Evolutionary conservation across 306 rosid species (phyloP).

Genomic region (Glycyrrhiza uralensis): DNA sequence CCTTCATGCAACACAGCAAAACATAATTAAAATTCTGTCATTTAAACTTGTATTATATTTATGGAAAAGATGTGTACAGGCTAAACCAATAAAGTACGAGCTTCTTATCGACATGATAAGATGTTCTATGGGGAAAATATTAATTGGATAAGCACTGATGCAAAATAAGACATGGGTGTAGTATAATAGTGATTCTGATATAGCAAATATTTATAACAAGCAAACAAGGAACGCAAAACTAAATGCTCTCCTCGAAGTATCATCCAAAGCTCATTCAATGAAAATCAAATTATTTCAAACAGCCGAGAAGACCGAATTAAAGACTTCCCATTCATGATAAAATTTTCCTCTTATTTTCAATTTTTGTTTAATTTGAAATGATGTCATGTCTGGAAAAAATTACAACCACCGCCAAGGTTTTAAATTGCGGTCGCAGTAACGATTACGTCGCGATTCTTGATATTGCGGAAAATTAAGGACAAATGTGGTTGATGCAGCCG

Average conservation of each 20-base stretch:
- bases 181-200: background rate
- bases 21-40: conserved; percentile 22
- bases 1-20: conserved; percentile 48
- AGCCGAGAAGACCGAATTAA: background rate
- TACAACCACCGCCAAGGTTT: background rate
- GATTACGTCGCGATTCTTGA: too few relatives aligned
- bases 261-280: background rate
- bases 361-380: background rate
- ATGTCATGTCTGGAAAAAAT: background rate
- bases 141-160: background rate
- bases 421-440: too few relatives aligned
- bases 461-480: too few relatives aligned
- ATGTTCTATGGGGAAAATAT: background rate
- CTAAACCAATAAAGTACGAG: conserved; percentile 4
- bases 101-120: background rate
- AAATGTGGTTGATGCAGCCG: too few relatives aligned
- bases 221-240: background rate
- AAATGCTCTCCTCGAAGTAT: background rate
- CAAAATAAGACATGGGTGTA: background rate
- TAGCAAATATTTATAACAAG: background rate
- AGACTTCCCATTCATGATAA: background rate
- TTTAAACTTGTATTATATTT: background rate
- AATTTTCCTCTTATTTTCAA: background rate
- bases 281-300: background rate
- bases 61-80: background rate